Percentiles rank a stretch among this genome's conserved stretches.
Evolutionary conservation across 2,329 filamentous ascomycete species (phyloP).

Genomic region (Diaporthe citri): DNA sequence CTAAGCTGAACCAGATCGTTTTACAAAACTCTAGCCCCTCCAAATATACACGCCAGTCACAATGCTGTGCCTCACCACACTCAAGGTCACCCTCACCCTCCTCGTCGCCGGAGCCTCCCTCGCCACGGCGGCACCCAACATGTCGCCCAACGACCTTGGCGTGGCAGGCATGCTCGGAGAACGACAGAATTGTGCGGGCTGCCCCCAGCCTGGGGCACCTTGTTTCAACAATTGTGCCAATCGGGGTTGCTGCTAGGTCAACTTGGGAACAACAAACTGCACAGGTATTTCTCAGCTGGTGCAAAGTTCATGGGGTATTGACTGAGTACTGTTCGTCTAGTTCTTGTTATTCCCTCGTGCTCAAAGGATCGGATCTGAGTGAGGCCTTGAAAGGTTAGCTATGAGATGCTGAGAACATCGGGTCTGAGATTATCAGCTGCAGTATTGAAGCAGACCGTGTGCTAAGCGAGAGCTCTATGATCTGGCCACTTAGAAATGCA

Average conservation of each 20-base stretch:
- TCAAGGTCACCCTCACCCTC: not conserved
- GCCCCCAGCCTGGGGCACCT: not conserved
- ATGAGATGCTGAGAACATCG: too few relatives aligned
- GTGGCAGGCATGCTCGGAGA: not conserved
- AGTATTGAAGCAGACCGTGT: too few relatives aligned
- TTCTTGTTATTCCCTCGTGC: too few relatives aligned
- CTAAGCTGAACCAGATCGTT: not conserved
- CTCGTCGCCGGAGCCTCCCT: not conserved
- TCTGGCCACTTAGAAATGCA: too few relatives aligned
- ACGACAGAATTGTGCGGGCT: not conserved
- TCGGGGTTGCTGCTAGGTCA: slow-evolving; percentile 1
- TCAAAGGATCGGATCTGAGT: too few relatives aligned
- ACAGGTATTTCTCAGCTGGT: not conserved
- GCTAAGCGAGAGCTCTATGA: too few relatives aligned
- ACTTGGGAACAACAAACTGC: not conserved
- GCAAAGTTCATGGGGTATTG: not conserved
- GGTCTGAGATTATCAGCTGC: too few relatives aligned
- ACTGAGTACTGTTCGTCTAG: too few relatives aligned
- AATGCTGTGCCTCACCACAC: not conserved
- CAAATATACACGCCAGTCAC: not conserved
- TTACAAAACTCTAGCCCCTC: not conserved
- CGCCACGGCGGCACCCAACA: not conserved
- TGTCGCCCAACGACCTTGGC: not conserved
- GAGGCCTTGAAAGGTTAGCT: too few relatives aligned
- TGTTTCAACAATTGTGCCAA: slow-evolving; percentile 4